phyloP scores from a whole-genome alignment of 2,329 filamentous ascomycete species.

The Aureobasidium pullulans region DNA sequence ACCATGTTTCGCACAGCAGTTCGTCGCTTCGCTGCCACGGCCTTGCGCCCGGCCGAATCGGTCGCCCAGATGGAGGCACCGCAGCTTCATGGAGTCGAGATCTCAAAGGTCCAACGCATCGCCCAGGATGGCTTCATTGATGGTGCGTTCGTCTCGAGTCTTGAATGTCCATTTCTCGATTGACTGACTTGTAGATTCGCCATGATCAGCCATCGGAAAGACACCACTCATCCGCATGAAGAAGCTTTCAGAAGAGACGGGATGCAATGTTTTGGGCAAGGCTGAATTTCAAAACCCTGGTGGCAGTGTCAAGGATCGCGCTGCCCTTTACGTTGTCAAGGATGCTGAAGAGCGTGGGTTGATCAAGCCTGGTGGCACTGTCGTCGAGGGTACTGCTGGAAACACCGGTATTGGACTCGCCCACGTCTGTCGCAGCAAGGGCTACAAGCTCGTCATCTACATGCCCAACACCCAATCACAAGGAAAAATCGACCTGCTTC shows the following conservation, averaged over 20 bases:
- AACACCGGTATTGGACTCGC: slow-evolving; percentile 98
- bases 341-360: slow-evolving; percentile 86
- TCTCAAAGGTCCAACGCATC: slow-evolving; percentile 73
- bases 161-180: background rate
- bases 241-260: slow-evolving; percentile 78
- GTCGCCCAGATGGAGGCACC: slow-evolving; percentile 41
- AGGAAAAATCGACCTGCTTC: slow-evolving; percentile 90
- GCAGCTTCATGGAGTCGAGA: slow-evolving; percentile 45
- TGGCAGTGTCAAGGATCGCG: slow-evolving; percentile 91
- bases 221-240: slow-evolving; percentile 90
- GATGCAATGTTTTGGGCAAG: slow-evolving; percentile 91
- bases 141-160: slow-evolving; percentile 48
- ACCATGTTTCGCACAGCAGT: slow-evolving; percentile 63
- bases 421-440: slow-evolving; percentile 86
- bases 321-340: slow-evolving; percentile 86
- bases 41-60: slow-evolving; percentile 45
- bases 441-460: slow-evolving; percentile 96
- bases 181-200: slow-evolving; percentile 14
- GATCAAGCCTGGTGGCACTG: slow-evolving; percentile 77
- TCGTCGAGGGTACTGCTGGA: slow-evolving; percentile 93
- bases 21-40: slow-evolving; percentile 59
- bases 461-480: slow-evolving; percentile 99
- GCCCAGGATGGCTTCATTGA: slow-evolving; percentile 68
- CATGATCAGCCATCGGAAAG: slow-evolving; percentile 76
- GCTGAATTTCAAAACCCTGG: slow-evolving; percentile 99